A percentile compares a stretch with the other conserved stretches of the same genome.
These are phyloP conservation scores for Bacidia rubella DNA, from an alignment of 495 filamentous ascomycete genomes.

Conservation along the genomic window DNA sequence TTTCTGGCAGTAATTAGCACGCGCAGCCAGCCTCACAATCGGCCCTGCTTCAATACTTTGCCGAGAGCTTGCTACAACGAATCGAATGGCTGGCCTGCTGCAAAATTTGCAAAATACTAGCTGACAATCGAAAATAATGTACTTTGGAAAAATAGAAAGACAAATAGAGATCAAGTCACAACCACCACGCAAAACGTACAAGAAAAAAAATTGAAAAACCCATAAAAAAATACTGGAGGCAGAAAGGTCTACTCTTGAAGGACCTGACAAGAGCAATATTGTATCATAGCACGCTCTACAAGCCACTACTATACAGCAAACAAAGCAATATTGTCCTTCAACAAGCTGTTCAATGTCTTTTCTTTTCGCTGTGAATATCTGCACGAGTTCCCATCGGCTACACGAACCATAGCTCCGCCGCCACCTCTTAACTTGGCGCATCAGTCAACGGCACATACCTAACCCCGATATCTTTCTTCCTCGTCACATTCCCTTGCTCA, in stretches of 20 bases:
- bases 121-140: too few relatives aligned
- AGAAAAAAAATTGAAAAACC: not conserved
- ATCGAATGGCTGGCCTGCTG: too few relatives aligned
- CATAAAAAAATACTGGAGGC: not conserved
- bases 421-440: slow-evolving; percentile 37
- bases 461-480: slow-evolving; percentile 68
- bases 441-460: slow-evolving; percentile 92
- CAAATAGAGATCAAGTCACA: not conserved
- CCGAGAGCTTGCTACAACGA: too few relatives aligned
- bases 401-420: too few relatives aligned
- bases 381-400: too few relatives aligned
- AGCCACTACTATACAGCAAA: not conserved
- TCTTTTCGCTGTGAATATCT: too few relatives aligned
- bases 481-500: slow-evolving; percentile 56
- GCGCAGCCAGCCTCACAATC: too few relatives aligned
- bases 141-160: too few relatives aligned
- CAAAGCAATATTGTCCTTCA: not conserved
- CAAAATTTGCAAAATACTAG: too few relatives aligned
- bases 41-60: too few relatives aligned
- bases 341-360: not conserved
- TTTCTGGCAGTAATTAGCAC: too few relatives aligned
- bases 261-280: not conserved
- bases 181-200: not conserved
- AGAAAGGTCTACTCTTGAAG: not conserved
- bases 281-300: not conserved